Evolutionary conservation across 805 yeast species (phyloP), one percentile per base, ranked within the genome.

Genomic region (Candida khao-thaluensis): DNA sequence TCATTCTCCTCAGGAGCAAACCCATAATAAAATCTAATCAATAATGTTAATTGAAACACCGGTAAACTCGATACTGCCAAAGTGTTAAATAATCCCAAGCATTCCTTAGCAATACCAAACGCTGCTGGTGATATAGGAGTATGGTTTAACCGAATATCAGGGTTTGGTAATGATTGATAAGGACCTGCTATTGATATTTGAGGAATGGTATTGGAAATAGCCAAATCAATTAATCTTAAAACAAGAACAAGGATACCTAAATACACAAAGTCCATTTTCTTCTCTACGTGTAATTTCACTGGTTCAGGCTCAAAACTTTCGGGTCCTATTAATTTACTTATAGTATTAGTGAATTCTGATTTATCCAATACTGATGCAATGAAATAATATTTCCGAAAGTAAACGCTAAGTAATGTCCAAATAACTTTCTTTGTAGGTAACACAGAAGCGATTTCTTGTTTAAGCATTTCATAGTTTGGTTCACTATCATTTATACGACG

Each of bases 321-420:
- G 5, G 54, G 44, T 2, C 79, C 82, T 25, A 80, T 59, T 5
- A 79, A 67, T n/a, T 62, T 51, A 2, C 56, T 45, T n/a, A 78
- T 56, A 30, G 69, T 64, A 14, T 49, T 51, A 36, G 68, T 66
- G 52, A 78, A 77, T 8, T 65, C 67, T 38, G 50, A 60, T 52
- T 82, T 85, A 55, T 82, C 88, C 18, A 82, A 58, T 43, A 75
- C 76, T 2, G 91, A 89, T 45, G 80, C 63, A 38, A 76, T 77
- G 9, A 82, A 72, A 52, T 82, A 83, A 5, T 82, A 56, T 21
- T 71, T 69, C 10, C 68, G 69, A 53, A 82, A 82, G 46, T 76
- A 82, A 44, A 79, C 61, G 42, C 79, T 77, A 17, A 82, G 59
- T 31, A 79, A 62, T 35, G 69, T 51, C 76, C 83, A 76, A 6